Evolutionary conservation across 352 stramenopile species (phyloP).

Genomic region (Pythium sukuiense): DNA sequence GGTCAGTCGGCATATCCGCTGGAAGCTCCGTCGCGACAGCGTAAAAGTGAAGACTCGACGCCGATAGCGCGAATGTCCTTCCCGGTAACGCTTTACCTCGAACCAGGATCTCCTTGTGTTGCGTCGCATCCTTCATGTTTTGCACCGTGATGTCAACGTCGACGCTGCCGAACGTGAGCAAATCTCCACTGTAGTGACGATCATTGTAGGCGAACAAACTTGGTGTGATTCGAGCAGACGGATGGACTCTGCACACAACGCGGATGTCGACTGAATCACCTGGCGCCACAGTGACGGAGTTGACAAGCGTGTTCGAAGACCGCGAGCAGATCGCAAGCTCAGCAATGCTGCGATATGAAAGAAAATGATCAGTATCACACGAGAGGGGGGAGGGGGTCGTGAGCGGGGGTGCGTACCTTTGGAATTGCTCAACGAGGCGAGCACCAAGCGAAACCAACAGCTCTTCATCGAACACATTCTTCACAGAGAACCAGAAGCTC

Average conservation of each 20-base stretch:
- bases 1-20: constrained; percentile 43
- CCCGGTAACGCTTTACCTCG: constrained; percentile 78
- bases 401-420: constrained; percentile 11
- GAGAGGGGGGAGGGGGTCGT: no score
- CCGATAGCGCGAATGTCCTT: constrained; percentile 80
- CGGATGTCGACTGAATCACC: constrained; percentile 84
- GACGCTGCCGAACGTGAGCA: constrained; percentile 64
- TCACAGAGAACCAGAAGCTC: constrained; percentile 84
- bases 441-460: constrained; percentile 64
- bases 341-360: constrained; percentile 42
- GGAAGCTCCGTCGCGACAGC: constrained; percentile 59
- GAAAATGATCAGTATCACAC: no score
- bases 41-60: constrained; percentile 80
- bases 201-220: constrained; percentile 37
- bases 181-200: constrained; percentile 40
- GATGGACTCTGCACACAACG: constrained; percentile 73
- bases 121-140: constrained; percentile 59
- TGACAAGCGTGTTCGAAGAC: constrained; percentile 81
- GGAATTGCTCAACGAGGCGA: constrained; percentile 25
- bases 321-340: constrained; percentile 78
- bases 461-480: constrained; percentile 88
- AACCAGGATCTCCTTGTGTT: constrained; percentile 67
- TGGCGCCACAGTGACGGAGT: constrained; percentile 58
- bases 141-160: constrained; percentile 68
- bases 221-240: constrained; percentile 57